phyloP scores from a whole-genome alignment of 2,329 filamentous ascomycete species.

The Fusarium chuoi region DNA sequence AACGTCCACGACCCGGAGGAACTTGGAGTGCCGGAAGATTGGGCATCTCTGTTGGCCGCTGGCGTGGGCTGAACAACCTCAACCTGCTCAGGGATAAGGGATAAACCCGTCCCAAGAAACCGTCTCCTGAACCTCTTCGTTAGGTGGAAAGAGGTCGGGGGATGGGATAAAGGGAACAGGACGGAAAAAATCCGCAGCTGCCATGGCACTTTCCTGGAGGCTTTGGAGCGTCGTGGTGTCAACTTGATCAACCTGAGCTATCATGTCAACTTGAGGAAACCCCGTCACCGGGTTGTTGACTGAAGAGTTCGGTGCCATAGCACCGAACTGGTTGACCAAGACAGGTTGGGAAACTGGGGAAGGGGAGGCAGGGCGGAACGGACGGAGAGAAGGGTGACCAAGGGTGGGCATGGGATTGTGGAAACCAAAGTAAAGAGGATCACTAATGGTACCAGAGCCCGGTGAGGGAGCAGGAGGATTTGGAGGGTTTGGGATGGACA shows the following conservation, averaged over 20 bases:
- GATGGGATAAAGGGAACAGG: accelerated
- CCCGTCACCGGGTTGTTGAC: accelerated
- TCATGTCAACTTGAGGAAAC: neutral
- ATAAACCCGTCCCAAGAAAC: accelerated
- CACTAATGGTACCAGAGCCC: neutral
- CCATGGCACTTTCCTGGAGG: neutral
- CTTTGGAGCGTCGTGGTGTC: too few species aligned
- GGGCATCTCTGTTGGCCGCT: neutral
- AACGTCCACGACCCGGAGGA: too few species aligned
- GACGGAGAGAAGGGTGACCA: neutral
- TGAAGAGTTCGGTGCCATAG: neutral
- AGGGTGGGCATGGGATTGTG: neutral
- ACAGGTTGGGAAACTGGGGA: neutral
- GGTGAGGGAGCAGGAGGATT: neutral
- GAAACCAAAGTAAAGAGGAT: neutral
- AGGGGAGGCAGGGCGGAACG: neutral
- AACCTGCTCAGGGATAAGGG: neutral
- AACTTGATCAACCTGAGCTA: neutral
- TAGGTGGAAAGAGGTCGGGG: accelerated
- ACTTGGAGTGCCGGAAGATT: neutral
- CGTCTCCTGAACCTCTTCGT: accelerated
- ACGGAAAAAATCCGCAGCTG: neutral
- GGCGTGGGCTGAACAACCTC: neutral
- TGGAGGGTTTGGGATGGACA: too few species aligned
- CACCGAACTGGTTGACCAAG: neutral